These are phyloP conservation scores for Pichia thaimueangensis DNA, from an alignment of 805 yeast species.

Conservation along the genomic window DNA sequence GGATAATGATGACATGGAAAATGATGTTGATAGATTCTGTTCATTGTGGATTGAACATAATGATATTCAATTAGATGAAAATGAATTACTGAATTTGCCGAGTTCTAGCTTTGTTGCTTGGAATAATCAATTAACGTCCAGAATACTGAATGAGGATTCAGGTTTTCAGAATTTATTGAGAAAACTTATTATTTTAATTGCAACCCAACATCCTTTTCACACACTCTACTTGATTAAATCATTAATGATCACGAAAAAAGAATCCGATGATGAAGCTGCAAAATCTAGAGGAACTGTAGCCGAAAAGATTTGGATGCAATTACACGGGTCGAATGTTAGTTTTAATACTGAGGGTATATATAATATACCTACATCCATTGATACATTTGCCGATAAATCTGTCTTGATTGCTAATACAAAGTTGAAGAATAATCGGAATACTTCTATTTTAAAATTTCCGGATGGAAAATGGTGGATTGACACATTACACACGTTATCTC, in stretches of 20 bases:
- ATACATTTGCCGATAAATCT: constrained; percentile 43
- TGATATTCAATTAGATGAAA: constrained; percentile 27
- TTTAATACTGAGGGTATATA: constrained; percentile 12
- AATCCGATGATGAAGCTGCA: constrained; percentile 32
- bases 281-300: constrained; percentile 49
- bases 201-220: constrained; percentile 65
- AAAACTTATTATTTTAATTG: constrained; percentile 27
- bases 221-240: constrained; percentile 58
- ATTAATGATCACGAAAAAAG: constrained; percentile 34
- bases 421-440: constrained; percentile 27
- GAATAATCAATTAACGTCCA: constrained; percentile 75
- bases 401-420: constrained; percentile 46
- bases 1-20: constrained; percentile 39
- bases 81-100: constrained; percentile 40
- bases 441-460: constrained; percentile 32
- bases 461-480: constrained; percentile 55
- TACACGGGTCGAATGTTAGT: constrained; percentile 20
- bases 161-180: constrained; percentile 52
- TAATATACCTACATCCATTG: constrained; percentile 38
- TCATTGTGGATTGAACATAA: constrained; percentile 72
- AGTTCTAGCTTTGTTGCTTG: constrained; percentile 64
- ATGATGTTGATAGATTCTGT: constrained; percentile 68
- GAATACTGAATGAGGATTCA: constrained; percentile 44
- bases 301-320: constrained; percentile 36
- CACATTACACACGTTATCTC: constrained; percentile 33